Evolutionary conservation across 768 basidiomycete species (phyloP).

Genomic region (Lyophyllum atratum): DNA sequence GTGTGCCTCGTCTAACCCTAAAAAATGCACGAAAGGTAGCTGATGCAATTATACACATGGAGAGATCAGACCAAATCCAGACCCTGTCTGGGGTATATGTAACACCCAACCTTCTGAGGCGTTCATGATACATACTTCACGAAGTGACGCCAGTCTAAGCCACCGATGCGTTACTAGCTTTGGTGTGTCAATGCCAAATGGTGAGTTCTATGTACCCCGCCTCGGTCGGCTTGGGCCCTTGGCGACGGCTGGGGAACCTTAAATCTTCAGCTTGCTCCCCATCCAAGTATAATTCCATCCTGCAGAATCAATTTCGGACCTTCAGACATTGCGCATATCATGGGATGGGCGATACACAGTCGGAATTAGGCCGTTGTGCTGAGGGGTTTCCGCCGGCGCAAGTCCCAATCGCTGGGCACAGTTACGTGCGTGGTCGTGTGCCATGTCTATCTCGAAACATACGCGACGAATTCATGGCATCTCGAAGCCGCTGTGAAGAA

Average conservation of each 20-base stretch:
- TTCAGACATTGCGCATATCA: not conserved
- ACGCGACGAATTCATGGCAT: not conserved
- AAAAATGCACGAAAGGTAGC: too few relatives aligned
- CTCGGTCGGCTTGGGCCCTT: not conserved
- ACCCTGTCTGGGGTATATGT: not conserved
- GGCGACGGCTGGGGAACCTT: not conserved
- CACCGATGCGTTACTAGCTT: not conserved
- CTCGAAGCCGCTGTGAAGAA: not conserved
- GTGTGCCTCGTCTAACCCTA: not conserved
- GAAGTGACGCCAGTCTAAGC: not conserved
- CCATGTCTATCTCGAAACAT: constrained; percentile 5
- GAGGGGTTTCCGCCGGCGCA: constrained; percentile 7
- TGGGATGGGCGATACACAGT: not conserved
- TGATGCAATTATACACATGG: too few relatives aligned
- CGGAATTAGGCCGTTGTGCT: not conserved
- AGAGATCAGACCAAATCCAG: not conserved
- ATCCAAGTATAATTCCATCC: not conserved
- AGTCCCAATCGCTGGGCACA: not conserved
- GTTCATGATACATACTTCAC: not conserved
- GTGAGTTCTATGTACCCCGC: too few relatives aligned
- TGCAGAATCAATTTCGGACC: not conserved
- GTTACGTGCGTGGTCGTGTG: constrained; percentile 11
- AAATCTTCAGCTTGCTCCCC: not conserved
- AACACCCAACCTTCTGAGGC: not conserved
- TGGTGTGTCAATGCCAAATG: not conserved